Evolutionary conservation across 129 eudicot species (phyloP).

Genomic region (Chrysanthemum seticuspe): DNA sequence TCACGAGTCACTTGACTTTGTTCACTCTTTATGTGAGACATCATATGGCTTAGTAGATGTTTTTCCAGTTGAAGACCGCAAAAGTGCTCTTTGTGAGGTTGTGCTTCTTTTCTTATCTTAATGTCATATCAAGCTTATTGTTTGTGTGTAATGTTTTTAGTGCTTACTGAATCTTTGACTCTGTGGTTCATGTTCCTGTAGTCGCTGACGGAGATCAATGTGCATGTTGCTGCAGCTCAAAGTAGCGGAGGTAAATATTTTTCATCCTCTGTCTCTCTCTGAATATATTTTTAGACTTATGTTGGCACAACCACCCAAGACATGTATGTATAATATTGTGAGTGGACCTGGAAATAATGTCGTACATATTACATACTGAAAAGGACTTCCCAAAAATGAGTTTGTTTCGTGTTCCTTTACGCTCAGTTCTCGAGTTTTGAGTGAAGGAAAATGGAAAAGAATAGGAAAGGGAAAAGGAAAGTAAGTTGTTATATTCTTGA

Average conservation of each 20-base stretch:
- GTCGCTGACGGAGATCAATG: slow-evolving; percentile 93
- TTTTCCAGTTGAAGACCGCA: slow-evolving; percentile 96
- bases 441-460: too few species aligned
- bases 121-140: slow-evolving; percentile 11
- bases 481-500: too few species aligned
- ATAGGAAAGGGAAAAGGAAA: too few species aligned
- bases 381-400: neutral
- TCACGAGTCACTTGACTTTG: slow-evolving; percentile 91
- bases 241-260: slow-evolving; percentile 73
- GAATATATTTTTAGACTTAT: neutral
- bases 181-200: slow-evolving; percentile 46
- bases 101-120: slow-evolving; percentile 19
- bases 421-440: too few species aligned
- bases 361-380: neutral
- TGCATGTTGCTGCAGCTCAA: slow-evolving; percentile 74
- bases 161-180: slow-evolving; percentile 31
- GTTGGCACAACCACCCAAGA: neutral
- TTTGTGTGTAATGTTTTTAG: slow-evolving; percentile 12
- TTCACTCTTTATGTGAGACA: slow-evolving; percentile 86
- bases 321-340: neutral
- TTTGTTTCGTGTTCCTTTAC: too few species aligned
- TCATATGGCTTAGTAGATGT: slow-evolving; percentile 97
- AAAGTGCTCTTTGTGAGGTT: slow-evolving; percentile 97
- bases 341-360: neutral
- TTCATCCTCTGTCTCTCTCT: neutral